These are phyloP conservation scores for Ogataea chonburiensis DNA, from an alignment of 805 yeast genomes.

Conservation along the genomic window DNA sequence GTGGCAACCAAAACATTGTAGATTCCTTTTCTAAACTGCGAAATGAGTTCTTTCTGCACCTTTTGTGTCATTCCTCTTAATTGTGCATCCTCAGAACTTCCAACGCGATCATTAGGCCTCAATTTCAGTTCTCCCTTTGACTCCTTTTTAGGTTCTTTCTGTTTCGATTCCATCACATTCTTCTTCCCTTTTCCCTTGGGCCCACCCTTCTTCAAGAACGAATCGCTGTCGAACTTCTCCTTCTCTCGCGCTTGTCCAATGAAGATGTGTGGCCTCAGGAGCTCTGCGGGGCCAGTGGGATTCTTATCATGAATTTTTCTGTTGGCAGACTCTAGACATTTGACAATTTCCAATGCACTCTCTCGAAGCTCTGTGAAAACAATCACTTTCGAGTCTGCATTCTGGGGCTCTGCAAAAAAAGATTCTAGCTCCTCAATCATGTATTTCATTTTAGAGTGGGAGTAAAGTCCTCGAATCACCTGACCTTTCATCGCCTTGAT, in stretches of 20 bases:
- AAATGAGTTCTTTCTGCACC: conserved; percentile 75
- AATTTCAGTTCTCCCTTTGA: conserved; percentile 30
- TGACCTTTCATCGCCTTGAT: conserved; percentile 18
- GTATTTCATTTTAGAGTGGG: conserved; percentile 74
- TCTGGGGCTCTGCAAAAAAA: conserved; percentile 48
- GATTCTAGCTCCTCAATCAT: conserved; percentile 53
- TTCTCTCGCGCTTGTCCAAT: conserved; percentile 87
- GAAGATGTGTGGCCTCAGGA: conserved; percentile 73
- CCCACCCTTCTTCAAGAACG: conserved; percentile 40
- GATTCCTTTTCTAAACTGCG: conserved; percentile 67
- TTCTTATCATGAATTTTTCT: conserved; percentile 9
- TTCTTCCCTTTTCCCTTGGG: conserved; percentile 42
- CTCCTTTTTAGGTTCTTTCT: conserved; percentile 27
- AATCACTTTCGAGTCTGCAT: conserved; percentile 67
- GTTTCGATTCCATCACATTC: conserved; percentile 29
- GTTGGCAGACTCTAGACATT: conserved; percentile 49
- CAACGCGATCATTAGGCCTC: conserved; percentile 40
- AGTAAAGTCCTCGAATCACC: conserved; percentile 33
- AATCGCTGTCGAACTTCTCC: conserved; percentile 62
- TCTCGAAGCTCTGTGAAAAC: conserved; percentile 87
- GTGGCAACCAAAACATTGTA: conserved; percentile 89
- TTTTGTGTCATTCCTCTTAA: conserved; percentile 87
- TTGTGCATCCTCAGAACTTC: conserved; percentile 75
- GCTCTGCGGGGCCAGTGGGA: conserved; percentile 30
- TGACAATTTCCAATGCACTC: conserved; percentile 84